Conservation (phyloP, 768 basidiomycete genomes). For the Leccinum disarticulatum region DNA sequence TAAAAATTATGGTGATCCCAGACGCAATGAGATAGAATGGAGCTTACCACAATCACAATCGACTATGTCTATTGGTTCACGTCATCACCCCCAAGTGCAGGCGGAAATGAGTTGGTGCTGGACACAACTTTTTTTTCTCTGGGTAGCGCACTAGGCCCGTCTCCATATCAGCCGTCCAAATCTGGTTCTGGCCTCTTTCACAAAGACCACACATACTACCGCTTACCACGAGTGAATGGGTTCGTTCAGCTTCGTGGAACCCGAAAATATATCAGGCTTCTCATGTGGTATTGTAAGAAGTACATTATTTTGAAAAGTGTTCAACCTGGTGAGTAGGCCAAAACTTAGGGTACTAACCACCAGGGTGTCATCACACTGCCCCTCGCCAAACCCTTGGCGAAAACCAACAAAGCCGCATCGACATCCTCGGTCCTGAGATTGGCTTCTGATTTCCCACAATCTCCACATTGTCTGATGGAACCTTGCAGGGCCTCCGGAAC, state of each 20-base stretch:
- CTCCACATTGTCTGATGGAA: background rate
- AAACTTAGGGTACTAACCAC: background rate
- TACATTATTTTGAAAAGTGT: no score
- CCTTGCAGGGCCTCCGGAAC: background rate
- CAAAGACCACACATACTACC: background rate
- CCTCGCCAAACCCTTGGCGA: background rate
- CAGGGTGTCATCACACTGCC: background rate
- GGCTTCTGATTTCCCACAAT: background rate
- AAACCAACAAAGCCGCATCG: background rate
- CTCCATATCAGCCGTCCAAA: no score
- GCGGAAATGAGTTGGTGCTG: no score
- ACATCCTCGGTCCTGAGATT: background rate
- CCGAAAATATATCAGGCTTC: no score
- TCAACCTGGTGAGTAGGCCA: background rate
- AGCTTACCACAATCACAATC: background rate
- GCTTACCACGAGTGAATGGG: no score
- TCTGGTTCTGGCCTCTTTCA: background rate
- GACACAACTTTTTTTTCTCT: no score
- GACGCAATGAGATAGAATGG: background rate
- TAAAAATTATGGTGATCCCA: background rate
- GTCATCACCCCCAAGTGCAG: background rate
- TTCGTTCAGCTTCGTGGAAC: no score
- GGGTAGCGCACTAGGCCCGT: no score
- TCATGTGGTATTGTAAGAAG: no score
- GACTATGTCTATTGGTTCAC: background rate